A percentile compares a stretch with the other conserved stretches of the same genome.
phyloP scores from a whole-genome alignment of 805 yeast genomes.

The Spathaspora sp. region DNA sequence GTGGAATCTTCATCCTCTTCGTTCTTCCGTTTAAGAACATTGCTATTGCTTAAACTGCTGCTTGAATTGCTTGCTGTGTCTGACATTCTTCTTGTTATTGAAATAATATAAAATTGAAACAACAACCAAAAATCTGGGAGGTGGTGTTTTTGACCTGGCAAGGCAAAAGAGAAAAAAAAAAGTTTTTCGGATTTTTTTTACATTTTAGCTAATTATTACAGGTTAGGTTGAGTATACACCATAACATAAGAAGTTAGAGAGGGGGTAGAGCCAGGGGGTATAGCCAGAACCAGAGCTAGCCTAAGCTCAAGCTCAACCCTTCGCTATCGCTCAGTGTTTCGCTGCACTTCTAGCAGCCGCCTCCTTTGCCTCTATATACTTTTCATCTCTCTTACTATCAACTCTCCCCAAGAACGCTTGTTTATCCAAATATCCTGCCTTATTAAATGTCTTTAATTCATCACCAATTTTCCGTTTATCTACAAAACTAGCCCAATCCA shows the following conservation, averaged over 20 bases:
- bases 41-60: conserved; percentile 7
- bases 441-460: conserved; percentile 76
- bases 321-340: conserved; percentile 8
- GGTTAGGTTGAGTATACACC: not conserved
- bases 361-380: conserved; percentile 42
- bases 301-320: too few relatives aligned
- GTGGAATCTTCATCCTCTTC: conserved; percentile 44
- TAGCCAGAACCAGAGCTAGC: too few relatives aligned
- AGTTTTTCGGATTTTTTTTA: not conserved
- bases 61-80: not conserved
- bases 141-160: too few relatives aligned
- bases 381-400: conserved; percentile 53
- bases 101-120: not conserved
- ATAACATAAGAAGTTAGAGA: not conserved
- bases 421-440: conserved; percentile 86
- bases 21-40: conserved; percentile 62
- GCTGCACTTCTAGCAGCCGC: conserved; percentile 18
- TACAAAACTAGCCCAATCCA: conserved; percentile 94
- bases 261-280: too few relatives aligned
- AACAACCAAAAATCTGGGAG: too few relatives aligned
- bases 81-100: conserved; percentile 1
- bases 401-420: conserved; percentile 85
- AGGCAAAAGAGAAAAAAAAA: too few relatives aligned
- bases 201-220: not conserved
- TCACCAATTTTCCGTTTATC: conserved; percentile 81